Base-by-base conservation (phyloP, 371 early-diverging fungal genomes). In the Lichtheimia hyalospora region DNA sequence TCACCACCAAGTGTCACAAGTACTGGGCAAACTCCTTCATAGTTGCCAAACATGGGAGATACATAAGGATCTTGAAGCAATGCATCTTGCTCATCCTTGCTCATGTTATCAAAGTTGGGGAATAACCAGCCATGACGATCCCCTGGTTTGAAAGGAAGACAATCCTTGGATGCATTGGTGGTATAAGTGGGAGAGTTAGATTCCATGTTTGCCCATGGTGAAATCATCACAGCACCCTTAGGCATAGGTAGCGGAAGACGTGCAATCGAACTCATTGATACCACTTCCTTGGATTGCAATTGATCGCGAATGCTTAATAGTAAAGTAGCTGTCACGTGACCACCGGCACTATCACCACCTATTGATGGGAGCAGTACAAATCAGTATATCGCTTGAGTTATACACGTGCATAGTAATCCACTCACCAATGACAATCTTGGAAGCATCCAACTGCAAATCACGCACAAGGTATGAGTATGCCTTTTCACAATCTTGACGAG, bases 261-360 rank as follows among this genome's bases (percentile, higher is more conserved):
- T 14, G 66, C 40, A 14, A 60, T 24, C n/a, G 66, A 57, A n/a
- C 54, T 48, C 23, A 57, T 48, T 10, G 56, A 49, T 28, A 59
- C 51, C 3, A 62, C 54, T 21, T 51, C 16, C 10, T 54, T 48
- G 5, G 23, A 20, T 16, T 41, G 44, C n/a, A 58, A 42, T 27
- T 69, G 58, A 44, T 68, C 51, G 15, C 63, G 68, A n/a, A 67
- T 20, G 20, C 50, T 21, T 24, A 67, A 23, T 10, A 73, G 48
- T 13, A 54, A 48, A 14, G 54, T 58, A 1, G 68, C 66, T 3
- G 65, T 63, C 42, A 77, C 49, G 44, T 71, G 69, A n/a, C 71
- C 77, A 27, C 77, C 77, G 3, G 74, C 74, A 54, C 68, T 67
- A 39, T 77, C 77, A 15, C 77, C 77, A 28, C 62, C 77, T 72